Evolutionary conservation across 805 yeast species (phyloP).

Genomic region (Saccharomyces eubayanus): DNA sequence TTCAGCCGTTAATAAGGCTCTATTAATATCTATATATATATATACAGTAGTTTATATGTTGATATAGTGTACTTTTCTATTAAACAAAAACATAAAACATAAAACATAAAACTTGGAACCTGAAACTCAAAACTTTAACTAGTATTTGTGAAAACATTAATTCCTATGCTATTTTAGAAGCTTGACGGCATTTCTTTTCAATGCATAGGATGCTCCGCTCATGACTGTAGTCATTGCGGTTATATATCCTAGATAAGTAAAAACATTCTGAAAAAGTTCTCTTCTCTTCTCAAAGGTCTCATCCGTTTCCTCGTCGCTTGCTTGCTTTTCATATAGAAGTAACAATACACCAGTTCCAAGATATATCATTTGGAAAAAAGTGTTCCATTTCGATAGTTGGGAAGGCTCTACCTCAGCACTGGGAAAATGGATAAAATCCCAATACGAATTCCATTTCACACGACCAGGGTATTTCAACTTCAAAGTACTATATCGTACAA

Average conservation of each 20-base stretch:
- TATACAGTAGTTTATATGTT: neutral
- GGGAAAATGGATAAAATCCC: slow-evolving; percentile 65
- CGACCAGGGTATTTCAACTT: slow-evolving; percentile 11
- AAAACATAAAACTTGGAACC: neutral
- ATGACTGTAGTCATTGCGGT: slow-evolving; percentile 64
- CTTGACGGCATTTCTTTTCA: slow-evolving; percentile 62
- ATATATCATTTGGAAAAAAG: slow-evolving; percentile 87
- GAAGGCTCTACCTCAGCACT: slow-evolving; percentile 88
- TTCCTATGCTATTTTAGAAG: slow-evolving; percentile 27
- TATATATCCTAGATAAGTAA: slow-evolving; percentile 38
- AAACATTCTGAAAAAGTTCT: slow-evolving; percentile 1
- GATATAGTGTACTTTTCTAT: neutral
- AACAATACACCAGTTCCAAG: slow-evolving; percentile 52
- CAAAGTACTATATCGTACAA: slow-evolving; percentile 57
- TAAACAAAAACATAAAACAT: neutral
- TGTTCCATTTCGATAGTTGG: slow-evolving; percentile 75
- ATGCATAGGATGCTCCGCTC: slow-evolving; percentile 72
- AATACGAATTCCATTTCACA: slow-evolving; percentile 53
- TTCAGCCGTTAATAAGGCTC: slow-evolving; percentile 61
- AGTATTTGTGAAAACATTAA: neutral
- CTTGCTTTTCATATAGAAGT: slow-evolving; percentile 11
- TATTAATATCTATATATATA: neutral
- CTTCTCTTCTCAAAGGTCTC: slow-evolving; percentile 7
- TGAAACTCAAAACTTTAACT: neutral
- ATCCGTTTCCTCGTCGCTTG: slow-evolving; percentile 5